Evolutionary conservation across 2,329 filamentous ascomycete genomes (phyloP), one percentile per base, ranked within the genome.

Genomic region (Ceratocystiopsis sp.): DNA sequence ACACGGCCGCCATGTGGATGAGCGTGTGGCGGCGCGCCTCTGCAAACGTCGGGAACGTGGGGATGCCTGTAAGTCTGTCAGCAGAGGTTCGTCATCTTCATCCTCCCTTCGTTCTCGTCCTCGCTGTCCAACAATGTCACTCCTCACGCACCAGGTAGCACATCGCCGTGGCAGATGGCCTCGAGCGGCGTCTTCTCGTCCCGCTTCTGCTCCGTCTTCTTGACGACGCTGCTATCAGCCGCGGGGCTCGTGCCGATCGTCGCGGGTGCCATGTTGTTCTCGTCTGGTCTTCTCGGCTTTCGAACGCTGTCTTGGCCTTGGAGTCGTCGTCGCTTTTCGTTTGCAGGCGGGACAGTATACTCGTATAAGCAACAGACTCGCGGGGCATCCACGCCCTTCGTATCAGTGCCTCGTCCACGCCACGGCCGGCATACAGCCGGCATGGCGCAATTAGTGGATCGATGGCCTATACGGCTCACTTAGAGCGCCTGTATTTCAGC

Each of bases 1-100:
- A 82, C n/a, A 71, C 73, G 10, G 71, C 69, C 4, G 77, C 75
- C 67, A 80, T 80, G 58, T 82, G 77, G 25, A 72, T 62, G 11
- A 79, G 63, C 45, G 75, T 73, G 64, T 79, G 80, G 52, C 66
- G 65, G 17, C 80, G 72, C 45, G 82, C 59, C 36, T 55, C 57
- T 8, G 53, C 54, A 45, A 56, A 62, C 33, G 52, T 57, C 18
- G 56, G 53, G 49, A 67, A 68, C 2, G 53, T 58, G 8, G 65
- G 65, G 41, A 68, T 66, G 35, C 61, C 65, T 61, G 45, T 14
- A 4, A 5, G 36, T 40, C 19, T 14, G 39, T 17, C 7, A 41
- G 38, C 11, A 17, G n/a, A 6, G 21, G 3, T 34, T 15, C 8
- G 5, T 14, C 14, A 4, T 9, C 2, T 9, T n/a, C 3, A 2